Base-by-base conservation (phyloP, 23 red algal species). In the Gracilaria gracilis region DNA sequence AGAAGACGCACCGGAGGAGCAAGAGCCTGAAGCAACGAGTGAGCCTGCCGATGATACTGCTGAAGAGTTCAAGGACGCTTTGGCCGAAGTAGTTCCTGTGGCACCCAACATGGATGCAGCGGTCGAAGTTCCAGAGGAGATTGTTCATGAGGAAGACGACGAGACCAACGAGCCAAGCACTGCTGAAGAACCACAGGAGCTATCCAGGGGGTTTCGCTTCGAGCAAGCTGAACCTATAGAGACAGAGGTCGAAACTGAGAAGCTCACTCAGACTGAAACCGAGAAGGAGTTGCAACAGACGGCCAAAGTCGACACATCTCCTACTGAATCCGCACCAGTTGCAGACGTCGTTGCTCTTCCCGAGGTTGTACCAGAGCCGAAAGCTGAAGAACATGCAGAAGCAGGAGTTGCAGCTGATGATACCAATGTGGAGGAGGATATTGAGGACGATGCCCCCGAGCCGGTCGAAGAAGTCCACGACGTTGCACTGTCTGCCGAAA, bases 1-100 rank as follows among this genome's bases (percentile, higher is more conserved):
- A 27, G 37, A 66, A 21, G 51, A 35, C 7, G 31, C 12, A 77
- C 39, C 20, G 27, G 39, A 77, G 31, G 34, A 51, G 16, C 40
- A 77, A 77, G 42, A 2, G 9, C 21, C 23, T 49, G 72, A 77
- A 34, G 42, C 7, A 12, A 28, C 31, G 16, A 20, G 21, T 39
- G 72, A 50, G 14, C 5, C 23, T 51, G 23, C 31, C 21, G 46
- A 61, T 40, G 51, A 82, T 8, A 28, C 7, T 16, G 79, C 3
- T 82, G 79, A 44, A 64, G 79, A 62, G 25, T 59, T 37, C 29
- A 31, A 61, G 37, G 79, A 82, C 23, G 79, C 58, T 21, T 69
- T 66, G 42, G 79, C 25, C 28, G 81, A 85, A 17, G 81, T 42
- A 16, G 20, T 51, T 46, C 38, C 19, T 4, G 15, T 17, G 50